A percentile compares a stretch with the other conserved stretches of the same genome.
Conservation (phyloP, 2,329 filamentous ascomycete species). For the Rutstroemia sp. region DNA sequence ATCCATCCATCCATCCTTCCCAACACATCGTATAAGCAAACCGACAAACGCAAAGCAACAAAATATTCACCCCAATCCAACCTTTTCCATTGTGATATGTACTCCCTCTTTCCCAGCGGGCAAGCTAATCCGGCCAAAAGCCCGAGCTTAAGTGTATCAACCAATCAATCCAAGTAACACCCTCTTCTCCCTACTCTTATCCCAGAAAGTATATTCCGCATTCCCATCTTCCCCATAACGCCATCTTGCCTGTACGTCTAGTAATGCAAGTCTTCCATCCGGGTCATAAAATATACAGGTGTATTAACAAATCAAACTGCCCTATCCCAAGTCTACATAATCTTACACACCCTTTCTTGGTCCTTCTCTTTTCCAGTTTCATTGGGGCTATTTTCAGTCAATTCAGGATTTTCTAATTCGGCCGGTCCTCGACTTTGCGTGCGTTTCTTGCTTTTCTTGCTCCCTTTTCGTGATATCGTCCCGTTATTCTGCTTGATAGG, state of each 20-base stretch:
- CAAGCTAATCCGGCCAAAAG: too few species aligned
- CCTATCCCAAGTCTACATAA: constrained; percentile 34
- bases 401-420: constrained; percentile 12
- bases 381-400: constrained; percentile 18
- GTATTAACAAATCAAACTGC: not conserved
- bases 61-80: too few species aligned
- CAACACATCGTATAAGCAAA: too few species aligned
- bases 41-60: too few species aligned
- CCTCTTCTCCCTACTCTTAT: too few species aligned
- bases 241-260: not conserved
- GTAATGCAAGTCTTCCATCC: not conserved
- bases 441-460: constrained; percentile 14
- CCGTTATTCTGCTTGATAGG: not conserved
- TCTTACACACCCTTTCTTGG: constrained; percentile 40
- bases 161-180: too few species aligned
- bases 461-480: constrained; percentile 1
- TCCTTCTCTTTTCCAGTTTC: constrained; percentile 23
- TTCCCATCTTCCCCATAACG: not conserved
- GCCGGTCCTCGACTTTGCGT: constrained; percentile 22
- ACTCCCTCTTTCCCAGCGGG: too few species aligned
- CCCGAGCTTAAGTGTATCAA: too few species aligned
- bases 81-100: too few species aligned
- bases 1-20: too few species aligned
- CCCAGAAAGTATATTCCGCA: too few species aligned
- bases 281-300: not conserved